Conservation (phyloP, 306 rosid species). For the Rosa chinensis region DNA sequence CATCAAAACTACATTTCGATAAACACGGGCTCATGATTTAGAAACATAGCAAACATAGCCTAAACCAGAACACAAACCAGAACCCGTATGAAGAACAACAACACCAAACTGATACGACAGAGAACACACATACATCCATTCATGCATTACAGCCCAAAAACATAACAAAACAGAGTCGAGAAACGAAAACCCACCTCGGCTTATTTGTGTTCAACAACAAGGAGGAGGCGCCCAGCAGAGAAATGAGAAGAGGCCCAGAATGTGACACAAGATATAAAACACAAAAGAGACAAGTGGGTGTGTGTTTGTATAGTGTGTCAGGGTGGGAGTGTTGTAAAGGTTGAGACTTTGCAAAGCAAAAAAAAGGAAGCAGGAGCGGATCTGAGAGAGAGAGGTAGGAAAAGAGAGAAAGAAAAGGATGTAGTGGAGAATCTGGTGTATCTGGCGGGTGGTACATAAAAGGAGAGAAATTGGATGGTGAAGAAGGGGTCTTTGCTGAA, state of each 20-base stretch:
- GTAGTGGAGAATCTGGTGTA: slow-evolving; percentile 63
- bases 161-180: not conserved
- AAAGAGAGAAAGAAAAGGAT: not conserved
- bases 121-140: too few species aligned
- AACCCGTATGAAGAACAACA: slow-evolving; percentile 14
- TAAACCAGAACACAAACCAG: not conserved
- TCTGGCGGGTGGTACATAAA: slow-evolving; percentile 35
- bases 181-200: slow-evolving; percentile 27
- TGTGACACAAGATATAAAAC: not conserved
- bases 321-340: too few species aligned
- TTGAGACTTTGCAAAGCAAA: too few species aligned
- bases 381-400: not conserved
- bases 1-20: not conserved
- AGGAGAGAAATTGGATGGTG: slow-evolving; percentile 52
- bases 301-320: slow-evolving; percentile 3
- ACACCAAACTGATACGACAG: not conserved
- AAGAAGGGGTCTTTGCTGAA: slow-evolving; percentile 36
- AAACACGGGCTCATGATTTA: not conserved
- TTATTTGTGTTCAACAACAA: slow-evolving; percentile 11
- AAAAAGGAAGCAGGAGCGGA: too few species aligned
- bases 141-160: slow-evolving; percentile 2
- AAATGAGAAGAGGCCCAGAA: slow-evolving; percentile 30
- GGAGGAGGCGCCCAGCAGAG: slow-evolving; percentile 13
- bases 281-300: slow-evolving; percentile 14
- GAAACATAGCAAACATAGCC: not conserved